Evolutionary conservation across 177 flowering plant species (phyloP).

Genomic region (Vitis hybrid): DNA sequence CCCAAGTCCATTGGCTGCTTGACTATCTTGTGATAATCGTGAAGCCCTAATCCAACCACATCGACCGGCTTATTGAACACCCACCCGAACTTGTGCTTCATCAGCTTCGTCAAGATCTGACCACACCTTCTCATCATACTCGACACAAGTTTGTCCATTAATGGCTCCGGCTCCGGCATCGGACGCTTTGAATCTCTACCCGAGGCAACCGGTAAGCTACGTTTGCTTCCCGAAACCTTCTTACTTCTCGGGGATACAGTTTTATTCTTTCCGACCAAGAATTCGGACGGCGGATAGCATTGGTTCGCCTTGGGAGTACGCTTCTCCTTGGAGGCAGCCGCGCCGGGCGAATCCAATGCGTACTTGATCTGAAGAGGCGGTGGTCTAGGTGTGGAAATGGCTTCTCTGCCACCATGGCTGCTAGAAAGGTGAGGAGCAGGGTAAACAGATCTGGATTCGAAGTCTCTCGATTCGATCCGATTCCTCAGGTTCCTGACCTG

Average conservation of each 20-base stretch:
- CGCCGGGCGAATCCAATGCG: neutral
- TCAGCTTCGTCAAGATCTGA: conserved; percentile 33
- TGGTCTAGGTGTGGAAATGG: neutral
- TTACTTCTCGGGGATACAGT: conserved; percentile 19
- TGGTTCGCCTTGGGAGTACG: conserved; percentile 29
- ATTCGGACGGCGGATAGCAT: conserved; percentile 24
- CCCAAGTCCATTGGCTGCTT: conserved; percentile 53
- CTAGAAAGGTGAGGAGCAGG: conserved; percentile 19
- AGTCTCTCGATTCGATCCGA: conserved; percentile 30
- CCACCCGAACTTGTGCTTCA: conserved; percentile 40
- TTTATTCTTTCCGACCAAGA: conserved; percentile 25
- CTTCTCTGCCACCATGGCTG: conserved; percentile 1
- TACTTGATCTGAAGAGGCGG: neutral
- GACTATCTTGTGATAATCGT: conserved; percentile 38
- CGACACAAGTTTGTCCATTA: conserved; percentile 8
- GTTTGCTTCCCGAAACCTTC: conserved; percentile 29
- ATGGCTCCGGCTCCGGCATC: conserved; percentile 9
- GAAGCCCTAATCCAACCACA: conserved; percentile 39
- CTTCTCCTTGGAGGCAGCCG: conserved; percentile 16
- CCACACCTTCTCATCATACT: conserved; percentile 28
- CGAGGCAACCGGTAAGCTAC: conserved; percentile 17
- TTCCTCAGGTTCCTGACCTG: conserved; percentile 32
- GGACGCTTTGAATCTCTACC: conserved; percentile 15
- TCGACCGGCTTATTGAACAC: conserved; percentile 40
- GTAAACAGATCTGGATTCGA: conserved; percentile 8